Base-by-base conservation (phyloP, 2,329 filamentous ascomycete species). In the Sclerotiophoma versabilis region DNA sequence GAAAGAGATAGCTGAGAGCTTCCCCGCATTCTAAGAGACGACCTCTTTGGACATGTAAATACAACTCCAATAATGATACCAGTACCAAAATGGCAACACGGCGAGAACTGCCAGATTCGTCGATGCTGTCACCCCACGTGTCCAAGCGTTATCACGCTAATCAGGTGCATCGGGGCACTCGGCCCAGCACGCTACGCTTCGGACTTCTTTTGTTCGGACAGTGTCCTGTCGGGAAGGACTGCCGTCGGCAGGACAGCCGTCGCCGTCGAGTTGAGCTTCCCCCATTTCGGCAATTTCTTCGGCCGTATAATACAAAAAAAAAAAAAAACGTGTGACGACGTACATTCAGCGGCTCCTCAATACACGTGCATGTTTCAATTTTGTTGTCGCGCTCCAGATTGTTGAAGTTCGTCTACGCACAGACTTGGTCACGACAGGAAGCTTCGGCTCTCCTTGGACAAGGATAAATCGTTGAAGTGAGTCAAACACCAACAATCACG, bases 121-220 rank as follows among this genome's bases (percentile, higher is more conserved):
- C 53, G 43, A 42, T 34, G 25, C 15, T 34, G 37, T 26, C 32
- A 25, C 42, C 46, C 43, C 37, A 47, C 48, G 47, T 44, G 42
- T 38, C 43, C 25, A n/a, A 51, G 37, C 38, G 43, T 9, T 32
- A n/a, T 20, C 15, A 26, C 33, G 41, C 49, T 52, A 52, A 46
- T 15, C 20, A 29, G 27, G 29, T 34, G 36, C 38, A 36, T 51
- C 48, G 50, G 50, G 43, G 37, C 34, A 33, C 8, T 49, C 54
- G 51, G 57, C 44, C 48, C 57, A 51, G 47, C 17, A 43, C 59
- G 49, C 59, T 59, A 59, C 33, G 44, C 39, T 34, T 45, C 39
- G 34, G 39, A 22, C 20, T 44, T 12, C n/a, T 49, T 36, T 7
- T 46, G 15, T 20, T 42, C 30, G 29, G 29, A 47, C 43, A 36